phyloP scores from a whole-genome alignment of 2,329 filamentous ascomycete species.

The Pseudodiploospora longispora region DNA sequence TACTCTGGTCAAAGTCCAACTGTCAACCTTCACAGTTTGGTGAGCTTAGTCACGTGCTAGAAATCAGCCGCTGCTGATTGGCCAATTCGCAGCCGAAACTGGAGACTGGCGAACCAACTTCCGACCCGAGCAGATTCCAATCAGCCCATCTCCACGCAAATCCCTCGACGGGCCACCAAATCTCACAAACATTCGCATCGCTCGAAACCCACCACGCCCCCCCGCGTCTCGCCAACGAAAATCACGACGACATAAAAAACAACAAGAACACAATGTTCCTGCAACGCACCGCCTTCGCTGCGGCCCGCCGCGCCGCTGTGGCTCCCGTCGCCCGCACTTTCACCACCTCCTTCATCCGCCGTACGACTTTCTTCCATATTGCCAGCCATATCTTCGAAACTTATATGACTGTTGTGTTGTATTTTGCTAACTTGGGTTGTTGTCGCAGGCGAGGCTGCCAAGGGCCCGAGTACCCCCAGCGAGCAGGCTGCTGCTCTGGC shows the following conservation, averaged over 20 bases:
- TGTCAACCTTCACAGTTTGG: background rate
- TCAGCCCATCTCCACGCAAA: conserved; percentile 39
- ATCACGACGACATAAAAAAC: conserved; percentile 9
- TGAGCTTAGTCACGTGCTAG: conserved; percentile 23
- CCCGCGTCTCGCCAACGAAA: conserved; percentile 6
- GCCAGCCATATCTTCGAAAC: too few relatives aligned
- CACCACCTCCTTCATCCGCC: conserved; percentile 51
- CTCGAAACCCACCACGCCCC: conserved; percentile 14
- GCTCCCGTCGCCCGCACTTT: conserved; percentile 50
- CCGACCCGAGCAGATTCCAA: conserved; percentile 24
- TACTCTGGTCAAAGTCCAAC: background rate
- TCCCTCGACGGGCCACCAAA: conserved; percentile 32
- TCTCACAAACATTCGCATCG: conserved; percentile 14
- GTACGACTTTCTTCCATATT: conserved; percentile 25
- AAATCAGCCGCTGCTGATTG: conserved; percentile 21
- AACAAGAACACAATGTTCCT: conserved; percentile 46
- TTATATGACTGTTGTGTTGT: background rate
- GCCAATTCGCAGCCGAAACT: conserved; percentile 25
- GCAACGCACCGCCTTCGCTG: conserved; percentile 53
- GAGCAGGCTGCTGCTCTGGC: conserved; percentile 29
- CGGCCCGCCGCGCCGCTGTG: conserved; percentile 50
- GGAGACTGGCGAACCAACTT: conserved; percentile 22
- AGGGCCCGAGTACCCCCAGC: conserved; percentile 24
- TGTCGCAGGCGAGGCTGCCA: conserved; percentile 28
- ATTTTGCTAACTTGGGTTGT: conserved; percentile 11